Evolutionary conservation across 176 grass and related monocot genomes (phyloP).

Genomic region (Areca catechu): DNA sequence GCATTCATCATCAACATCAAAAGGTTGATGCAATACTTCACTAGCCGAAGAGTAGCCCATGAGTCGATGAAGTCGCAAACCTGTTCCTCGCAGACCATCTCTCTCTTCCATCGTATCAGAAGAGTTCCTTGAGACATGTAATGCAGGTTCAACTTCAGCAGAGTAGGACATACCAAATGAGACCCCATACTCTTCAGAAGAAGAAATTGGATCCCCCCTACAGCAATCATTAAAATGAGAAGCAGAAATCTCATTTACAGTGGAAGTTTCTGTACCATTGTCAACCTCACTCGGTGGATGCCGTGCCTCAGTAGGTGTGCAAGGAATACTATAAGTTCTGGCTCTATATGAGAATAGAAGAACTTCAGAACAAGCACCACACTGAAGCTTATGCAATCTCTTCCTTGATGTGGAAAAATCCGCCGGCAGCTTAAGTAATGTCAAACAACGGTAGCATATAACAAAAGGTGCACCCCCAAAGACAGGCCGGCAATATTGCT

Average conservation of each 20-base stretch:
- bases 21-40: slow-evolving; percentile 11
- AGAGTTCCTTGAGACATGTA: slow-evolving; percentile 62
- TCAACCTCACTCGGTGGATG: slow-evolving; percentile 19
- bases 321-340: slow-evolving; percentile 9
- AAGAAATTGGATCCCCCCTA: slow-evolving; percentile 34
- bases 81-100: slow-evolving; percentile 9
- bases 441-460: slow-evolving; percentile 58
- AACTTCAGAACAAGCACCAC: slow-evolving; percentile 56
- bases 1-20: not conserved
- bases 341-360: slow-evolving; percentile 65
- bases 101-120: slow-evolving; percentile 33
- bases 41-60: slow-evolving; percentile 79
- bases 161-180: slow-evolving; percentile 38
- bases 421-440: slow-evolving; percentile 52
- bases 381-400: slow-evolving; percentile 44
- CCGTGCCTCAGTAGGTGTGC: not conserved
- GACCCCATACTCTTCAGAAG: slow-evolving; percentile 47
- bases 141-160: slow-evolving; percentile 32
- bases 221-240: not conserved
- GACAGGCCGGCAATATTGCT: slow-evolving; percentile 53
- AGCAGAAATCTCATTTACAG: slow-evolving; percentile 2
- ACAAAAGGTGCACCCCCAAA: slow-evolving; percentile 77
- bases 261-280: slow-evolving; percentile 2
- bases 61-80: slow-evolving; percentile 48
- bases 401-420: slow-evolving; percentile 45